Evolutionary conservation across 352 stramenopile genomes (phyloP), one percentile per base, ranked within the genome.

Genomic region (Stramenopiles sp.): DNA sequence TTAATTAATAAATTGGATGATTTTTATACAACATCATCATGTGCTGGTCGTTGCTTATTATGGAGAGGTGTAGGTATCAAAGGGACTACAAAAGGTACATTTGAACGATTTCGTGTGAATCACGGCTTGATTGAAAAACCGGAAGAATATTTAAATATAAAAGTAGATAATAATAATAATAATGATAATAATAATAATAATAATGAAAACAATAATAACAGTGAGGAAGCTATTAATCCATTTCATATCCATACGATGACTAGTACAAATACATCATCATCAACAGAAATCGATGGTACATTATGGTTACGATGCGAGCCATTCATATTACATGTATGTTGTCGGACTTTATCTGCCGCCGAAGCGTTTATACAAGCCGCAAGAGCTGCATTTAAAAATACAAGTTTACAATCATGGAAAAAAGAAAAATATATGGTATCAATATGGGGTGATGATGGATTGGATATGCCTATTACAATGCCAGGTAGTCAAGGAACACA

Each of bases 301-400:
- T 81, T 90, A 43, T 91, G 85, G 85, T 78, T 91, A 1, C 78
- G 87, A 1, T 90, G 83, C 80, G 87, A 91, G 83, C 85, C 87
- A 0, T 89, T 91, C 74, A 90, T 91, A 82, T 79, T 91, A n/a
- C 87, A 91, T 78, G 87, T 90, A 20, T 84, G 84, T 69, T 90
- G 86, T 81, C 78, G 79, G 74, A 87, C 83, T 73, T 83, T 88
- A 32, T 78, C 79, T 29, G 81, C 84, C 7, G 86, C 87, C 29
- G 82, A 81, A 7, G 78, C 80, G 73, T 74, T 91, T 0, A 89
- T 91, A 85, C 79, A 79, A 43, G 80, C 84, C 31, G 86, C 86
- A 27, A 81, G 87, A 43, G 78, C 7, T 6, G 80, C 82, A 6
- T 91, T 90, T 27, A 91, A 91, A 79, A 91, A 89, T 83, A 86